Percentiles rank a stretch among this genome's conserved stretches.
Evolutionary conservation across 106 monocot species (phyloP).

Genomic region (Narthecium ossifragum): DNA sequence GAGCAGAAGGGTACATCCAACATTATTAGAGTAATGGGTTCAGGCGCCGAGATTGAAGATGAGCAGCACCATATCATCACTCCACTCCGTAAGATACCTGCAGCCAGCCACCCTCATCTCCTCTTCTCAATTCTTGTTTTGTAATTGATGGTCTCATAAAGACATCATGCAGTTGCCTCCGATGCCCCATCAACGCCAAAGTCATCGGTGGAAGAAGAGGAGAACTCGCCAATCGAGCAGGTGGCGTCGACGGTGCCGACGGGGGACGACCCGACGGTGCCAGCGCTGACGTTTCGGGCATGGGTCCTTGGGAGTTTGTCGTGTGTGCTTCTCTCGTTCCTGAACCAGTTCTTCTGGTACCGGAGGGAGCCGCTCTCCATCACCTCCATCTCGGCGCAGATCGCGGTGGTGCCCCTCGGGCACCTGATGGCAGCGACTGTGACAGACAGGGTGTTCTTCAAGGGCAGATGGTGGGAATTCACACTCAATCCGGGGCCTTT

Average conservation of each 20-base stretch:
- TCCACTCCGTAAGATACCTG: too few species aligned
- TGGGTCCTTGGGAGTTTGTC: conserved; percentile 54
- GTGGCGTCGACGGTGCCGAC: conserved; percentile 53
- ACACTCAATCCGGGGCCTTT: conserved; percentile 71
- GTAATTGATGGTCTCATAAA: too few species aligned
- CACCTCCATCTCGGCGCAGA: conserved; percentile 58
- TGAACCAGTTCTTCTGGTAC: conserved; percentile 75
- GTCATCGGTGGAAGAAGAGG: background rate
- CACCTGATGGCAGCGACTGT: conserved; percentile 42
- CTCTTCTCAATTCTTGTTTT: too few species aligned
- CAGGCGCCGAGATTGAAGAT: too few species aligned
- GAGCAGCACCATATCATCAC: too few species aligned
- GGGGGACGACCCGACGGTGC: conserved; percentile 30
- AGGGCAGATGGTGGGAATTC: conserved; percentile 44
- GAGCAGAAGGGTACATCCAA: too few species aligned
- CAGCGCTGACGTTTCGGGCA: conserved; percentile 48
- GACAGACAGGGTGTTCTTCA: conserved; percentile 27
- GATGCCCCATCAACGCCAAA: too few species aligned
- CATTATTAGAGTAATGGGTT: too few species aligned
- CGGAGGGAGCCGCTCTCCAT: conserved; percentile 47
- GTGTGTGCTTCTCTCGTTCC: conserved; percentile 43
- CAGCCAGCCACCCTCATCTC: too few species aligned
- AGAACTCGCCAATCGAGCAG: conserved; percentile 44
- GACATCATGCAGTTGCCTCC: too few species aligned
- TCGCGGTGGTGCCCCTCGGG: conserved; percentile 55